Evolutionary conservation across 2,329 filamentous ascomycete species (phyloP), one percentile per base, ranked within the genome.

Genomic region (Nakataea oryzae): DNA sequence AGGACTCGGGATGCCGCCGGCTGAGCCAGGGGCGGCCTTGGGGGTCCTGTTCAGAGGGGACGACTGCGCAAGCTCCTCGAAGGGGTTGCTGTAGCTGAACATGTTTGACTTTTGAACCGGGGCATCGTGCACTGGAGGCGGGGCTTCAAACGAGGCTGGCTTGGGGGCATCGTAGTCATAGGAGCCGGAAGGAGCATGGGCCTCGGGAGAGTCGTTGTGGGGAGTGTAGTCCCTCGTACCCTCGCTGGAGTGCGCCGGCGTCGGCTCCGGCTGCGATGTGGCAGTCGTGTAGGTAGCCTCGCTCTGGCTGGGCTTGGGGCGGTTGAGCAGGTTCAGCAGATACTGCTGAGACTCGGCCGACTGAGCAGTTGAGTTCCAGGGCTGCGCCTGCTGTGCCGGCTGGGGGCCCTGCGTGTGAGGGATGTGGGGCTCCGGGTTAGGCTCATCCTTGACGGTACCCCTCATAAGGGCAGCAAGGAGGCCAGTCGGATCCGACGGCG

Each of bases 261-360:
- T 76, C 27, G 76, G 72, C 58, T 59, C 58, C 27, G 58, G 24
- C 30, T 41, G 30, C 13, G 41, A 34, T 9, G 8, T 50, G 21
- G 54, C 54, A 61, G 72, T 70, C 64, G 78, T 60, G 61, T 75
- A 68, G 7, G 74, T 70, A 65, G 76, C 75, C 58, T 86, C 83
- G 58, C 76, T 79, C 72, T 87, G 85, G 63, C 80, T 79, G 14
- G 85, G 85, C 75, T 88, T 92, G 61, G 89, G 86, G 59, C 89
- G 87, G 70, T 92, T 95, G 66, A 99, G 82, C 63, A 97, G 80
- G 68, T 91, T 89, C 65, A 97, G 85, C 58, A 99, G 80, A 70
- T 95, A 90, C 66, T 93, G 87, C 74, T 96, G 90, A 5, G 92
- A 90, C 72, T 91, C 88, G 58, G 85, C 81, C 27, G 82, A 76